These are phyloP conservation scores for Chloris gayana DNA, from an alignment of 176 grass and related monocot genomes.

Conservation along the genomic window DNA sequence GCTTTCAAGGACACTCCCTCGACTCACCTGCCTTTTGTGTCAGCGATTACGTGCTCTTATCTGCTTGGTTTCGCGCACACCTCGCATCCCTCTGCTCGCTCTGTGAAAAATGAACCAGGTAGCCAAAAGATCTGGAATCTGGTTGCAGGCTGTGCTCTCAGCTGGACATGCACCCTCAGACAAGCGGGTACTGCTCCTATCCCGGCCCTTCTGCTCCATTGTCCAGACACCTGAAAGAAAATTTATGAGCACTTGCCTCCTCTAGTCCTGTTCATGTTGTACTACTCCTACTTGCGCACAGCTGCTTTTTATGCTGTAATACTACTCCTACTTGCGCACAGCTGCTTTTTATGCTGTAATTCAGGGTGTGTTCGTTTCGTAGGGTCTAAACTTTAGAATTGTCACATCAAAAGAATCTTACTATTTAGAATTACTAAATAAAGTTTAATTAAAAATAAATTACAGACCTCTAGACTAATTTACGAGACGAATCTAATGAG, in stretches of 20 bases:
- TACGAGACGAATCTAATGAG: too few species aligned
- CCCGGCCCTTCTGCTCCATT: neutral
- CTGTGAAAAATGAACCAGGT: slow-evolving; percentile 55
- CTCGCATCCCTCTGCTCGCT: neutral
- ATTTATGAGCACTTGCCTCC: neutral
- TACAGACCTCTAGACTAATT: too few species aligned
- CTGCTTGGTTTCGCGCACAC: slow-evolving; percentile 41
- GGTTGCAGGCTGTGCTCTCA: slow-evolving; percentile 37
- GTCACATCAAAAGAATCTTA: too few species aligned
- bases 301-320: too few species aligned
- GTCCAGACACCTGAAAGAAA: slow-evolving; percentile 23
- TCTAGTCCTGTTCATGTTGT: neutral
- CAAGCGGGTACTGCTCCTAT: neutral
- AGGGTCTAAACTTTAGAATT: too few species aligned
- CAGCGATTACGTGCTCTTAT: neutral
- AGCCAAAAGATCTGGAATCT: slow-evolving; percentile 64
- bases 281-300: neutral
- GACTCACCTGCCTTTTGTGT: neutral
- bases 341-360: too few species aligned
- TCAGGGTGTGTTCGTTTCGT: too few species aligned
- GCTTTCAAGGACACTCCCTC: slow-evolving; percentile 44
- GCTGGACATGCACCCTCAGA: slow-evolving; percentile 30
- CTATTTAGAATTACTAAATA: too few species aligned
- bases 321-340: neutral
- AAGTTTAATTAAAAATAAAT: too few species aligned